These are phyloP conservation scores for Verticillium alfalfae DNA, from an alignment of 2,329 filamentous ascomycete species.

Conservation along the genomic window DNA sequence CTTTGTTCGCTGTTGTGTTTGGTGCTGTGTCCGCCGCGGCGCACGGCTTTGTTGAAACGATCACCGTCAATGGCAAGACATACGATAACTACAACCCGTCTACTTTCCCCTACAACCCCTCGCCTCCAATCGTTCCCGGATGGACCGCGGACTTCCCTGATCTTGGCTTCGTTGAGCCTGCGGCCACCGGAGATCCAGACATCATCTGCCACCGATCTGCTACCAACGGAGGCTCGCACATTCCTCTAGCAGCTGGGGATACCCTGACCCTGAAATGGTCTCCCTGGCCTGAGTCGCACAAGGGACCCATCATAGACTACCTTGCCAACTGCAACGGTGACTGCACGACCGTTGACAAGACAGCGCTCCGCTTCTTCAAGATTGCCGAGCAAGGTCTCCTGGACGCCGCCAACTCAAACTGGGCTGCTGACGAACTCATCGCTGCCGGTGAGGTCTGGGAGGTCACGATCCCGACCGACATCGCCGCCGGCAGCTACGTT, in stretches of 20 bases:
- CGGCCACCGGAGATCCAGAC: slow-evolving; percentile 27
- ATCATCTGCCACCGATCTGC: slow-evolving; percentile 43
- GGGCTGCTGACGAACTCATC: slow-evolving; percentile 50
- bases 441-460: slow-evolving; percentile 38
- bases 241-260: slow-evolving; percentile 51
- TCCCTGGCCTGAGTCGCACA: slow-evolving; percentile 59
- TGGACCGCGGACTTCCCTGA: slow-evolving; percentile 12
- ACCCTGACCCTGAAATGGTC: slow-evolving; percentile 57
- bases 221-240: slow-evolving; percentile 29
- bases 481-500: slow-evolving; percentile 48
- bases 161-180: slow-evolving; percentile 41
- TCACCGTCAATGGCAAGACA: slow-evolving; percentile 19
- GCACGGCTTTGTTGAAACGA: slow-evolving; percentile 23
- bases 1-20: slow-evolving; percentile 13
- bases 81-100: slow-evolving; percentile 21
- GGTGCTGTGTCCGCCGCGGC: slow-evolving; percentile 18
- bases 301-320: slow-evolving; percentile 57
- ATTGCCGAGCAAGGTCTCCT: slow-evolving; percentile 48
- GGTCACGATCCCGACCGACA: slow-evolving; percentile 37
- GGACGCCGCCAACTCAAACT: slow-evolving; percentile 34
- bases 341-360: slow-evolving; percentile 46
- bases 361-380: slow-evolving; percentile 52
- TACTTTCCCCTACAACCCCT: slow-evolving; percentile 13
- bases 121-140: slow-evolving; percentile 19
- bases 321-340: slow-evolving; percentile 51